Percentiles rank a stretch among this genome's conserved stretches.
phyloP scores from a whole-genome alignment of 345 rosid genomes.

The Boechera retrofracta region DNA sequence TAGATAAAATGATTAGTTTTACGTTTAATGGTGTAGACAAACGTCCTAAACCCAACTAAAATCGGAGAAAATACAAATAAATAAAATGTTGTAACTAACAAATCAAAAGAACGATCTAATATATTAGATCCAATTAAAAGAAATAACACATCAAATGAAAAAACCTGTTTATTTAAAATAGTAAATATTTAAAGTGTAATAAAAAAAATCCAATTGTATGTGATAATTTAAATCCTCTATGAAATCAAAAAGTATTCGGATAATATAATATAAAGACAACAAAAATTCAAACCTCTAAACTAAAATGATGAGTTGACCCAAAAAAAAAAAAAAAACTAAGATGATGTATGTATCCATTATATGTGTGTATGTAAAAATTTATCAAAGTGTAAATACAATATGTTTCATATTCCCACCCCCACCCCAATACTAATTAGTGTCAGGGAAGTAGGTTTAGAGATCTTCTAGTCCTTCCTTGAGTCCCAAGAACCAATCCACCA shows the following conservation, averaged over 20 bases:
- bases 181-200: background rate
- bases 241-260: background rate
- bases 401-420: background rate
- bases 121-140: background rate
- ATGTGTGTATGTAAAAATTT: conserved; percentile 29
- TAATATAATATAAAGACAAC: background rate
- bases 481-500: conserved; percentile 54
- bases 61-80: background rate
- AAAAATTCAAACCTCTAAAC: background rate
- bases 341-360: background rate
- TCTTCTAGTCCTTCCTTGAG: conserved; percentile 48
- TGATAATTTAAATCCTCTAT: background rate
- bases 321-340: background rate
- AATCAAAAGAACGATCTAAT: background rate
- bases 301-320: background rate
- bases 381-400: conserved; percentile 28
- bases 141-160: background rate
- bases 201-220: background rate
- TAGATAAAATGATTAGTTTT: background rate
- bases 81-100: too few relatives aligned
- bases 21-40: background rate
- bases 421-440: conserved; percentile 11
- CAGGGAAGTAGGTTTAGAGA: conserved; percentile 30
- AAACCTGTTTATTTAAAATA: background rate
- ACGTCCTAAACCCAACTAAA: background rate